A percentile compares a stretch with the other conserved stretches of the same genome.
These are phyloP conservation scores for Aspergillus haitiensis DNA, from an alignment of 495 filamentous ascomycete species.

Conservation along the genomic window DNA sequence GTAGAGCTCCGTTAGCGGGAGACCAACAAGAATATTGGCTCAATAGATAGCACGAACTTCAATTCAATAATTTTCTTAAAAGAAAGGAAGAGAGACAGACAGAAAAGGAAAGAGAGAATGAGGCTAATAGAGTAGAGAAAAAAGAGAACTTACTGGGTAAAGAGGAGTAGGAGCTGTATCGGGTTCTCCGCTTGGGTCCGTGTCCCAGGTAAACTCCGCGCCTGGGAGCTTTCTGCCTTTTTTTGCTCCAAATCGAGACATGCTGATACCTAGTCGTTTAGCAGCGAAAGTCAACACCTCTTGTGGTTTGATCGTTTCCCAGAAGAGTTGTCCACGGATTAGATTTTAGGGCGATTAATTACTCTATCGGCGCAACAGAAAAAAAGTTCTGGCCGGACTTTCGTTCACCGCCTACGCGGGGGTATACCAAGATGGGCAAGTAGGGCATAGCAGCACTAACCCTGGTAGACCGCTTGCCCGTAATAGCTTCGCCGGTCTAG, in stretches of 20 bases:
- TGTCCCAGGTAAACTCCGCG: constrained; percentile 45
- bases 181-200: constrained; percentile 38
- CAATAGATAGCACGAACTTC: neutral
- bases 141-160: constrained; percentile 36
- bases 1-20: neutral
- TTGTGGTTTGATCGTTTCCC: neutral
- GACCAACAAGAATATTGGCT: neutral
- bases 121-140: neutral
- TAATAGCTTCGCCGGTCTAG: constrained; percentile 1
- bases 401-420: constrained; percentile 25
- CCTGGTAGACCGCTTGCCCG: constrained; percentile 9
- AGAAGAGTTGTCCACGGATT: neutral
- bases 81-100: too few species aligned
- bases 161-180: constrained; percentile 47
- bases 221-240: constrained; percentile 44
- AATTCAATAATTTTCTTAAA: neutral
- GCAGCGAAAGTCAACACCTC: neutral
- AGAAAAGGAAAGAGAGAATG: neutral
- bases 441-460: constrained; percentile 21
- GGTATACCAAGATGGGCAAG: constrained; percentile 14
- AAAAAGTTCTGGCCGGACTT: constrained; percentile 30
- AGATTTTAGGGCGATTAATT: constrained; percentile 6
- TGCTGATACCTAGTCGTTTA: constrained; percentile 12
- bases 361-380: constrained; percentile 1
- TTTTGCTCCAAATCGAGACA: constrained; percentile 45